Evolutionary conservation across 225 moss, liverwort and hornwort genomes (phyloP).

Genomic region (Straminergon stramineum): DNA sequence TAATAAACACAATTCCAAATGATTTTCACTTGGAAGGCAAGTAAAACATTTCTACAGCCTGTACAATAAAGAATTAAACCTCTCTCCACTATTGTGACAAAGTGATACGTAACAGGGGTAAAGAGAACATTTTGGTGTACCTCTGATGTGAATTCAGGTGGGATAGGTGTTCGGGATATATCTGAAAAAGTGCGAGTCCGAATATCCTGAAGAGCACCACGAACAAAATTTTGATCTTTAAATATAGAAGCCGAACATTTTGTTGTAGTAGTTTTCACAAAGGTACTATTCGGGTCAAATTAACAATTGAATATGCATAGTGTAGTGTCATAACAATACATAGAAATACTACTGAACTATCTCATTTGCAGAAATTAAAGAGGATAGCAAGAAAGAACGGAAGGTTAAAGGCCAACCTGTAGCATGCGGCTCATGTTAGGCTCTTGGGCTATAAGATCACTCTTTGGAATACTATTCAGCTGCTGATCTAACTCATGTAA

Average conservation of each 20-base stretch:
- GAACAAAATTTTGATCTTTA: not conserved
- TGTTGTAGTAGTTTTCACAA: not conserved
- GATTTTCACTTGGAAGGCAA: not conserved
- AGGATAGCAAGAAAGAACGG: not conserved
- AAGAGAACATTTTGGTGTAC: not conserved
- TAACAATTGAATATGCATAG: not conserved
- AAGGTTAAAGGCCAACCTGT: slow-evolving; percentile 16
- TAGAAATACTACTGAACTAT: not conserved
- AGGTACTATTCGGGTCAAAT: not conserved
- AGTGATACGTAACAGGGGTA: not conserved
- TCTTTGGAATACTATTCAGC: slow-evolving; percentile 53
- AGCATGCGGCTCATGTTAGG: slow-evolving; percentile 68
- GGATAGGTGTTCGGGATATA: slow-evolving; percentile 42
- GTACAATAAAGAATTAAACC: not conserved
- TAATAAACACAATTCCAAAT: not conserved
- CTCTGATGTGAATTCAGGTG: slow-evolving; percentile 53
- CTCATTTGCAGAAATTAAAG: not conserved
- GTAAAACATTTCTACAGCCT: not conserved
- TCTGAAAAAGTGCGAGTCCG: slow-evolving; percentile 56
- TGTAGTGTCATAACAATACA: not conserved
- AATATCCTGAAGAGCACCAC: slow-evolving; percentile 38
- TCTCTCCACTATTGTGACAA: not conserved
- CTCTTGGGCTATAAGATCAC: slow-evolving; percentile 62
- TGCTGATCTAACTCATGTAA: slow-evolving; percentile 58
- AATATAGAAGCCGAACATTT: not conserved